Conservation (phyloP, 2,329 filamentous ascomycete genomes). For the Daldinia sp. region DNA sequence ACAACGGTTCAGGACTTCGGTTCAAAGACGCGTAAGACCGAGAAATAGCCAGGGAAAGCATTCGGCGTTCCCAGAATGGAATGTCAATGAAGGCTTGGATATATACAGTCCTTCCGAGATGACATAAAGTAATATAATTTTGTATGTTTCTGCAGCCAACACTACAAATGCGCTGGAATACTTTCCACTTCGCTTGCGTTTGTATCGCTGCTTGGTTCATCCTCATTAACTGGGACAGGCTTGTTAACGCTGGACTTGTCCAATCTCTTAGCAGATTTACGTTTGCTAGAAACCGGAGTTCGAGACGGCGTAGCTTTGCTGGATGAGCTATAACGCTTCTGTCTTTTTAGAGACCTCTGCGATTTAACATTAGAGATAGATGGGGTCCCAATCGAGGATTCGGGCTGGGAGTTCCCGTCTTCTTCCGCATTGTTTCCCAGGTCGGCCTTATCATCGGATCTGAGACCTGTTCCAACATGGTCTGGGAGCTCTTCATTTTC, state of each 20-base stretch:
- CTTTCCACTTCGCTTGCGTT: constrained; percentile 51
- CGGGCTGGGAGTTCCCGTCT: constrained; percentile 8
- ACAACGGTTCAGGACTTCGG: no score
- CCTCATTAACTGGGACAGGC: constrained; percentile 17
- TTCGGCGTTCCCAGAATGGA: not conserved
- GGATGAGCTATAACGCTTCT: constrained; percentile 22
- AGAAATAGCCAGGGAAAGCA: not conserved
- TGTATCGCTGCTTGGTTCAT: constrained; percentile 49
- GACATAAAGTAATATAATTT: not conserved
- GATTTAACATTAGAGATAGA: constrained; percentile 25
- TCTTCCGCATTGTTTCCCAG: constrained; percentile 30
- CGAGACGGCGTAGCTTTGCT: constrained; percentile 2
- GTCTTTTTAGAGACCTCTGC: not conserved
- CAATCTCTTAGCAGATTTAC: constrained; percentile 8
- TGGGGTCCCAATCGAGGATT: constrained; percentile 19
- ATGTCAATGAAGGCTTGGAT: not conserved
- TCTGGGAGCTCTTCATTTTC: constrained; percentile 21
- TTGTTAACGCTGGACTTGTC: constrained; percentile 28
- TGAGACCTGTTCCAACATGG: constrained; percentile 12
- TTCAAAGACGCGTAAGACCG: no score
- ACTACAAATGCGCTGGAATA: constrained; percentile 47
- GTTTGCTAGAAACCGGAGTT: constrained; percentile 6
- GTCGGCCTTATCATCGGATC: constrained; percentile 38
- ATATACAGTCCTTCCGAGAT: not conserved
- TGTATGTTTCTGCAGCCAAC: not conserved